A percentile compares a stretch with the other conserved stretches of the same genome.
Evolutionary conservation across 495 filamentous ascomycete species (phyloP).

Genomic region (Cairneyella variabilis): DNA sequence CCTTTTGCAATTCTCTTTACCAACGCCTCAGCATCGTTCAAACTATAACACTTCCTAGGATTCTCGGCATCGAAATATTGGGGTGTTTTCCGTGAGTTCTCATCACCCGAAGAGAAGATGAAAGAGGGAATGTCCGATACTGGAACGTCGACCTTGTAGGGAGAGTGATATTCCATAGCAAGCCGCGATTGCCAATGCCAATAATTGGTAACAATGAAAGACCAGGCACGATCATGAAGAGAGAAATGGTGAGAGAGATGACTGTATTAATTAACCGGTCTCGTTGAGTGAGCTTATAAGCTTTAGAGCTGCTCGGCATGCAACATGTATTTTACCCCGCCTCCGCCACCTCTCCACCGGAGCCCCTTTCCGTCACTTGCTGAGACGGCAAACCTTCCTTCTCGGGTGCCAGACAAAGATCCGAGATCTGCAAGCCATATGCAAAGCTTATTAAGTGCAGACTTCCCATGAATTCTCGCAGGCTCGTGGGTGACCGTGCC

Average conservation of each 20-base stretch:
- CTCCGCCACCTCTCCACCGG: background rate
- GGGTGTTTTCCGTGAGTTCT: background rate
- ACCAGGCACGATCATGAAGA: too few relatives aligned
- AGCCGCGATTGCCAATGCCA: background rate
- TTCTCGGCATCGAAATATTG: background rate
- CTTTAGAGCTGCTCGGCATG: too few relatives aligned
- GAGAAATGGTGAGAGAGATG: background rate
- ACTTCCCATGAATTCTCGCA: background rate
- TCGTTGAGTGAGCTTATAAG: too few relatives aligned
- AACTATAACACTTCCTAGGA: background rate
- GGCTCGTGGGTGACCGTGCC: too few relatives aligned
- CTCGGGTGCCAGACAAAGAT: background rate
- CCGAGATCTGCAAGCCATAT: background rate
- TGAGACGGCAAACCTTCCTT: background rate
- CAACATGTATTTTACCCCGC: too few relatives aligned
- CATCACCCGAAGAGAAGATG: background rate
- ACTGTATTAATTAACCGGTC: background rate
- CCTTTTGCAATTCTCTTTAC: background rate
- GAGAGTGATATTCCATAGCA: background rate
- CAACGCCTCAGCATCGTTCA: background rate
- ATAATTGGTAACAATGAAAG: too few relatives aligned
- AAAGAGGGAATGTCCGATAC: background rate
- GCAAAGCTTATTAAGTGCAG: background rate
- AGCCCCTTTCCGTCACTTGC: background rate
- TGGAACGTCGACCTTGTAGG: background rate